Evolutionary conservation across 306 rosid species (phyloP), one percentile per base, ranked within the genome.

Genomic region (Elaeagnus macrophylla): DNA sequence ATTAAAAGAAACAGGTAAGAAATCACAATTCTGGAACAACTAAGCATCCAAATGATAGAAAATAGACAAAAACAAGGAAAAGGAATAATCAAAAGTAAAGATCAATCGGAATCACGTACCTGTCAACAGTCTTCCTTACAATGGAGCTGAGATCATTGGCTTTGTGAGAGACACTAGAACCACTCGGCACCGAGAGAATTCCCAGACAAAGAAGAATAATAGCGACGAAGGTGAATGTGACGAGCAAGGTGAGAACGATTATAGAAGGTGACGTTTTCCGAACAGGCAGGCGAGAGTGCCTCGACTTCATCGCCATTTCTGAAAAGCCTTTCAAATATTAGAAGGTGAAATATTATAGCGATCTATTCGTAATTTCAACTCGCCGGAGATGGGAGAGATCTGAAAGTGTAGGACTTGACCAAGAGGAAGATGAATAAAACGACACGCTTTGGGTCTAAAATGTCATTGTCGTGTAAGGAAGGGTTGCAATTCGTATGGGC

Each of bases 151-250:
- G 96, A 82, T 93, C 99, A 73, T 80, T 77, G 16, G 87, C 89
- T 55, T 80, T 84, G 6, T 68, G 79, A 8, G 76, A 76, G 71
- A 59, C 60, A 16, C 53, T 51, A 47, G 79, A 84, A 74, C 73
- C 61, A 37, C 37, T 75, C 1, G 96, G 99, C 50, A 87, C 69
- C 8, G 99, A 93, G 74, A 93, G 85, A 53, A 93, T 74, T 38
- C 99, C 96, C 44, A 93, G 89, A 10, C 83, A 85, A 56, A 93
- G 85, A 37, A 93, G 99, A 64, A 84, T 81, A 65, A 93, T 81
- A 19, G 84, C 65, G 64, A 79, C 88, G 79, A 93, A 80, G 65
- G 87, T 82, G 85, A 82, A 82, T 64, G 71, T 71, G 43, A 87
- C 61, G 42, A 93, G 85, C 70, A 80, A 37, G 36, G 88, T 64